phyloP scores from a whole-genome alignment of 768 basidiomycete species.

The Tephrocybe rancida region DNA sequence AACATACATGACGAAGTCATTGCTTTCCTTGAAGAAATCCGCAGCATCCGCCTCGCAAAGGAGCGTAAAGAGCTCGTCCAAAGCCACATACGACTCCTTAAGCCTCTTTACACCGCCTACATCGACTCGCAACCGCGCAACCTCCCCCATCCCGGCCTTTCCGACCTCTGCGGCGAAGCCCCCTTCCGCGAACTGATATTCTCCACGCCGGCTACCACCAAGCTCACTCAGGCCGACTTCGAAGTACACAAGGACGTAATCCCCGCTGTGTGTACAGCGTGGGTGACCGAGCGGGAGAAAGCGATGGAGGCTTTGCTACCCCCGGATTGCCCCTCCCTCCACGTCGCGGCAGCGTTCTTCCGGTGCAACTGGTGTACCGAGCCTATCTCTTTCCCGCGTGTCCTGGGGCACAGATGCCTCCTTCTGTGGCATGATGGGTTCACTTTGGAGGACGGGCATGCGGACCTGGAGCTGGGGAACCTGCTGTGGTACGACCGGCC shows the following conservation, averaged over 20 bases:
- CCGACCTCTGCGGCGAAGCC: slow-evolving; percentile 18
- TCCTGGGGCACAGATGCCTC: slow-evolving; percentile 30
- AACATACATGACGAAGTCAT: slow-evolving; percentile 23
- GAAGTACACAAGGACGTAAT: slow-evolving; percentile 8
- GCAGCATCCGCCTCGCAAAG: slow-evolving; percentile 6
- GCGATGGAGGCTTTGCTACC: slow-evolving; percentile 11
- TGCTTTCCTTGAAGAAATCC: slow-evolving; percentile 12
- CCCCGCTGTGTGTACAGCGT: slow-evolving; percentile 13
- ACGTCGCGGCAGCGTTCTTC: slow-evolving; percentile 33
- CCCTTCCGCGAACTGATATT: slow-evolving; percentile 23
- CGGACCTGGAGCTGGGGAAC: slow-evolving; percentile 12
- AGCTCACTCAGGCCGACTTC: slow-evolving; percentile 11
- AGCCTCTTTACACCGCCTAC: not conserved
- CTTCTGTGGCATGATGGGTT: slow-evolving; percentile 1
- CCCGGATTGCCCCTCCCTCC: slow-evolving; percentile 9
- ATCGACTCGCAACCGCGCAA: not conserved
- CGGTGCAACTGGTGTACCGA: slow-evolving; percentile 32
- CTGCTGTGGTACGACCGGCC: slow-evolving; percentile 3
- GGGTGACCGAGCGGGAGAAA: slow-evolving; percentile 23
- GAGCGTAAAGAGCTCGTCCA: slow-evolving; percentile 4
- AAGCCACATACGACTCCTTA: not conserved
- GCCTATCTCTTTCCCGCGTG: slow-evolving; percentile 31
- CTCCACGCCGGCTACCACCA: slow-evolving; percentile 4
- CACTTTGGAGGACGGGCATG: not conserved
- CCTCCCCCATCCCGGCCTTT: slow-evolving; percentile 10